Evolutionary conservation across 179 eudicot species (phyloP).

Genomic region (Drosera spatulata): DNA sequence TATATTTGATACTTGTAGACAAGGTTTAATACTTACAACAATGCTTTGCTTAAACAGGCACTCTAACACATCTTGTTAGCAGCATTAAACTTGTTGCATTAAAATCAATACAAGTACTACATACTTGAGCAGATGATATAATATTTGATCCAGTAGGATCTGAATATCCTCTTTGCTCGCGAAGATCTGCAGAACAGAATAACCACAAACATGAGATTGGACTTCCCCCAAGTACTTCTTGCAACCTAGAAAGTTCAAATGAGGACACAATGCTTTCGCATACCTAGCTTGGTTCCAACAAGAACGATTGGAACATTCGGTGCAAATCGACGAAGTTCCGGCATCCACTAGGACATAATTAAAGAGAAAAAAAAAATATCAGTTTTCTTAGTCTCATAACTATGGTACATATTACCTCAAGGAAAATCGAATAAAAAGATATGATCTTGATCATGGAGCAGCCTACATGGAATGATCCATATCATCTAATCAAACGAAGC

Average conservation of each 20-base stretch:
- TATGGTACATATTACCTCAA: not conserved
- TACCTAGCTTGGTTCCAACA: conserved; percentile 97
- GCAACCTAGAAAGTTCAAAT: not conserved
- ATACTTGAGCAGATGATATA: conserved; percentile 78
- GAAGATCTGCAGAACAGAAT: conserved; percentile 41
- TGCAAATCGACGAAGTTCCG: conserved; percentile 97
- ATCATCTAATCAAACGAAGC: no score
- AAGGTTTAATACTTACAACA: no score
- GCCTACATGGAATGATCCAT: no score
- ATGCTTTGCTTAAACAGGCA: no score
- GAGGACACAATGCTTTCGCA: not conserved
- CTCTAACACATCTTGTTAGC: no score
- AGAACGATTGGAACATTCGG: conserved; percentile 95
- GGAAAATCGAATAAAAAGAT: not conserved
- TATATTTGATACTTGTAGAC: no score
- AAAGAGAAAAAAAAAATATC: conserved; percentile 1
- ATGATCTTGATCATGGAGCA: not conserved
- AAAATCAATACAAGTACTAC: conserved; percentile 1
- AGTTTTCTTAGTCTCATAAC: not conserved
- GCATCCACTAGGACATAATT: conserved; percentile 71
- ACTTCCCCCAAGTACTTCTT: not conserved
- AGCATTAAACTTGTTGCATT: no score
- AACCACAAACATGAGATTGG: not conserved
- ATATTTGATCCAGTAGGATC: conserved; percentile 61
- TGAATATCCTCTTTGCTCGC: conserved; percentile 76